Percentiles rank a stretch among this genome's conserved stretches.
phyloP scores from a whole-genome alignment of 257 asterid species.

The Euphrasia confusa region DNA sequence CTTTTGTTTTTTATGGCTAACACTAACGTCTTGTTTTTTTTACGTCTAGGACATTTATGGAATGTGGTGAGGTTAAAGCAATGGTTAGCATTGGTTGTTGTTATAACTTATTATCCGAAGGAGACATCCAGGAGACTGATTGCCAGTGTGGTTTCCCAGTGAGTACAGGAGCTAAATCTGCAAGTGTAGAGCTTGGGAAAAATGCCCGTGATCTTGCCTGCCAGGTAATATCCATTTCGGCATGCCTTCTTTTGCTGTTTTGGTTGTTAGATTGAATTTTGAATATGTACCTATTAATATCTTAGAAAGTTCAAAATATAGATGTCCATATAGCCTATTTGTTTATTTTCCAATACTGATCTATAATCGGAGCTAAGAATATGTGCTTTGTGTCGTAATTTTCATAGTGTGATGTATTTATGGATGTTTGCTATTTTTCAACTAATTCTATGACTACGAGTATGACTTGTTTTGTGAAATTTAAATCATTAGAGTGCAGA shows the following conservation, averaged over 20 bases:
- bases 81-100: constrained; percentile 90
- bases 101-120: constrained; percentile 81
- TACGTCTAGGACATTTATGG: constrained; percentile 59
- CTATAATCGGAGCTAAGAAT: constrained; percentile 9
- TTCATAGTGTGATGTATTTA: not conserved
- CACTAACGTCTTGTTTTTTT: constrained; percentile 26
- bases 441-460: not conserved
- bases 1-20: constrained; percentile 4
- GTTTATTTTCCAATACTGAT: constrained; percentile 6
- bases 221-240: constrained; percentile 50
- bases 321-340: too few relatives aligned
- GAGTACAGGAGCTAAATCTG: constrained; percentile 64
- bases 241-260: constrained; percentile 4
- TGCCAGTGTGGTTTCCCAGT: constrained; percentile 67
- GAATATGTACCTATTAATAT: not conserved
- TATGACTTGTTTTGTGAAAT: constrained; percentile 17
- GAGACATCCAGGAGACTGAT: constrained; percentile 32
- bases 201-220: constrained; percentile 91
- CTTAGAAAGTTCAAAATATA: not conserved
- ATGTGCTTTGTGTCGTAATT: constrained; percentile 6
- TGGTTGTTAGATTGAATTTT: constrained; percentile 21
- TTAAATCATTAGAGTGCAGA: constrained; percentile 65
- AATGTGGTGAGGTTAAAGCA: constrained; percentile 66
- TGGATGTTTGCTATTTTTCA: constrained; percentile 15
- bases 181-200: constrained; percentile 48